Conservation (phyloP, 352 stramenopile species). For the Phytophthora ohioensis region DNA sequence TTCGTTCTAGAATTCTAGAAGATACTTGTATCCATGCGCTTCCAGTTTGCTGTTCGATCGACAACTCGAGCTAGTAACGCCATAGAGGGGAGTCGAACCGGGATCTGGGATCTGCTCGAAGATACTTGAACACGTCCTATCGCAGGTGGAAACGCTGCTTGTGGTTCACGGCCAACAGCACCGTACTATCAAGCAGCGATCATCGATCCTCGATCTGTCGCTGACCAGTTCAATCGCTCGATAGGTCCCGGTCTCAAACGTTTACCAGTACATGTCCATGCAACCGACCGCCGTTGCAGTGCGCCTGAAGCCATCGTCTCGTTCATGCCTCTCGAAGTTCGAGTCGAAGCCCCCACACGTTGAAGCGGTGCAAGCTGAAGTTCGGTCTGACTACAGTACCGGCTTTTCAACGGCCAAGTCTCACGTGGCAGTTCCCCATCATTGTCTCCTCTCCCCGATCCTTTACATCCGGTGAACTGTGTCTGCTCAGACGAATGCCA, state of each 20-base stretch:
- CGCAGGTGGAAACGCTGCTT: too few species aligned
- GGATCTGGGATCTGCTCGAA: conserved; percentile 7
- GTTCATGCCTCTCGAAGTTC: neutral
- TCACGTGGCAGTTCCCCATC: conserved; percentile 23
- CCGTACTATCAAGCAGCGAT: conserved; percentile 5
- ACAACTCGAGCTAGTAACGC: conserved; percentile 17
- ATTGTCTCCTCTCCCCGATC: conserved; percentile 25
- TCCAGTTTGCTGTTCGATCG: conserved; percentile 29
- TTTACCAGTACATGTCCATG: neutral
- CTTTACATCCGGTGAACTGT: conserved; percentile 20
- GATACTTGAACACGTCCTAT: too few species aligned
- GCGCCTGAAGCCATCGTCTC: conserved; percentile 8
- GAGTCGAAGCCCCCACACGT: neutral
- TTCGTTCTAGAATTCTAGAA: neutral
- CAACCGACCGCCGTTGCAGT: conserved; percentile 1
- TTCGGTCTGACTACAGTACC: conserved; percentile 21
- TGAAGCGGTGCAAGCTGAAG: conserved; percentile 28
- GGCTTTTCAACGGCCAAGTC: conserved; percentile 17
- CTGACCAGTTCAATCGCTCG: conserved; percentile 13
- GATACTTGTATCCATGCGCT: neutral
- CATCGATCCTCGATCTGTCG: conserved; percentile 12
- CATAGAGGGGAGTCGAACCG: conserved; percentile 12
- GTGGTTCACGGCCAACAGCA: neutral
- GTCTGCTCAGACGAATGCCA: conserved; percentile 11
- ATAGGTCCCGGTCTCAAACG: neutral